A percentile compares a stretch with the other conserved stretches of the same genome.
phyloP scores from a whole-genome alignment of 805 yeast species.

The Yamadazyma philogaea region DNA sequence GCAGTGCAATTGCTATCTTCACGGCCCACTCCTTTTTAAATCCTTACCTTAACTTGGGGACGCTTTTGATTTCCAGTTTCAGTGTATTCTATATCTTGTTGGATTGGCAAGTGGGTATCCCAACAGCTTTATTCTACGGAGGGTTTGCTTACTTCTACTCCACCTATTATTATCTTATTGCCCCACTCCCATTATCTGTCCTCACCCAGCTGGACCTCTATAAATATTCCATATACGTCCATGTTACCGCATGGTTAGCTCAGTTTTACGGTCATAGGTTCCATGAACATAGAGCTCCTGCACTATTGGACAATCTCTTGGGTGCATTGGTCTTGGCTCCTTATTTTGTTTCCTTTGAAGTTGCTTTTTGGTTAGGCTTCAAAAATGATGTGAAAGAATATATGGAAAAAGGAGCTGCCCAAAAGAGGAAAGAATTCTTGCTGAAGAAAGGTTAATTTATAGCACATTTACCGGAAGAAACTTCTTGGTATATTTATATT shows the following conservation, averaged over 20 bases:
- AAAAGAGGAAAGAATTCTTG: conserved; percentile 10
- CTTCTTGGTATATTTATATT: not conserved
- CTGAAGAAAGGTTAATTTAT: not conserved
- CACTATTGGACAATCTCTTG: conserved; percentile 72
- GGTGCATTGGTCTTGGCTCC: conserved; percentile 93
- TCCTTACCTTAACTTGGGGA: conserved; percentile 46
- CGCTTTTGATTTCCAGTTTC: conserved; percentile 44
- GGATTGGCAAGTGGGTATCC: conserved; percentile 44
- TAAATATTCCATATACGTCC: conserved; percentile 36
- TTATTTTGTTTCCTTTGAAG: conserved; percentile 78
- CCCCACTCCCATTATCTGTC: conserved; percentile 1
- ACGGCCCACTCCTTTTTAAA: conserved; percentile 20
- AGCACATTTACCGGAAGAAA: not conserved
- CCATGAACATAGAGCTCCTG: conserved; percentile 82
- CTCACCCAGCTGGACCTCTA: conserved; percentile 20
- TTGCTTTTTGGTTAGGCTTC: conserved; percentile 66
- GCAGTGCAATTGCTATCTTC: conserved; percentile 47
- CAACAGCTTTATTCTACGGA: conserved; percentile 24
- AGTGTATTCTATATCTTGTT: conserved; percentile 57
- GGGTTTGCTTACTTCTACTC: conserved; percentile 23
- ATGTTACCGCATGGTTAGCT: conserved; percentile 65
- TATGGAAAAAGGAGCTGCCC: conserved; percentile 48
- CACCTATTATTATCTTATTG: conserved; percentile 17
- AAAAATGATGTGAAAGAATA: conserved; percentile 47
- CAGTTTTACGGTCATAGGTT: conserved; percentile 88